Base-by-base conservation (phyloP, 2,329 filamentous ascomycete species). In the Lachnellula hyalina region DNA sequence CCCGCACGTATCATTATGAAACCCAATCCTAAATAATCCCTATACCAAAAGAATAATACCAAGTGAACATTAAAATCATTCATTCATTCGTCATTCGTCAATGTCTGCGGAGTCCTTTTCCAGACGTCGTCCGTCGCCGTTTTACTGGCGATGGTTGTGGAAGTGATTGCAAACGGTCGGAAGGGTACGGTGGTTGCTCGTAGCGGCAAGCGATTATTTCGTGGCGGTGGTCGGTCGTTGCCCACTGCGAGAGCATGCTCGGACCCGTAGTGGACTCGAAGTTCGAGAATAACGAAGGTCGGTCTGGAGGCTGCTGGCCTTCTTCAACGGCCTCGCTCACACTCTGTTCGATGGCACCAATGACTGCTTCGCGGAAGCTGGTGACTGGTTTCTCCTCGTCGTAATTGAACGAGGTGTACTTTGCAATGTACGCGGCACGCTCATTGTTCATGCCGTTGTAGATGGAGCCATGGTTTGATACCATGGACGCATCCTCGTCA, bases 381-480 rank as follows among this genome's bases (percentile, higher is more conserved):
- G 35, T 46, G 40, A 19, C 41, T 51, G 49, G 25, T 46, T 25
- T 5, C 15, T 49, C 21, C 11, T 49, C 45, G 6, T 45, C 41
- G 42, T 35, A 21, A 36, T 40, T 19, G 14, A n/a, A 28, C 9
- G 47, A 45, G n/a, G 45, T 40, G 34, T 46, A 45, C 28, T 46
- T 46, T 5, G 42, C 17, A 25, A 46, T 28, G 32, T 25, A 41
- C n/a, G 46, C 34, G 12, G 46, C 54, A 42, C 35, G 45, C n/a
- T 48, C 41, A n/a, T 53, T 52, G 41, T 48, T 55, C 7, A 44
- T 34, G 47, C 50, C 49, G 47, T 52, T 34, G 49, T 54, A 50
- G 38, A 54, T 45, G 3, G 49, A 55, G 1, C 47, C 52, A 28
- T 47, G 17, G 42, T 53, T 51, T 28, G 32, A 48, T 17, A 45